Evolutionary conservation across 2,329 filamentous ascomycete genomes (phyloP).

Genomic region (Didymella arachidicola): DNA sequence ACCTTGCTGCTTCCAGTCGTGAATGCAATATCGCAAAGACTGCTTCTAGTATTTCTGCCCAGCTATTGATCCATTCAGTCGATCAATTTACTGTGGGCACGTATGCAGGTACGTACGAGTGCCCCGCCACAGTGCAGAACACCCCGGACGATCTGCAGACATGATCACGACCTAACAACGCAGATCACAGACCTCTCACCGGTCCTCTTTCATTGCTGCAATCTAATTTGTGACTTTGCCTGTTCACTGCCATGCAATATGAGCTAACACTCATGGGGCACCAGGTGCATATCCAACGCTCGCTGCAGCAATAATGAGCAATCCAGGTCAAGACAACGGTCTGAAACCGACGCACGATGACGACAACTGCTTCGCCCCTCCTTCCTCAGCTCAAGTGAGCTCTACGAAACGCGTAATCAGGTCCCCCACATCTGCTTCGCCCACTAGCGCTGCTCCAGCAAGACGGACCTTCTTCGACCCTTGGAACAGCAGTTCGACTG

Average conservation of each 20-base stretch:
- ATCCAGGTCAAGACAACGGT: constrained; percentile 10
- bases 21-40: background rate
- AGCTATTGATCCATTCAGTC: background rate
- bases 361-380: constrained; percentile 26
- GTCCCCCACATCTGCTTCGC: constrained; percentile 7
- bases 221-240: background rate
- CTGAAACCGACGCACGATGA: constrained; percentile 23
- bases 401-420: constrained; percentile 15
- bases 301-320: constrained; percentile 23
- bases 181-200: constrained; percentile 19
- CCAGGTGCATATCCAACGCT: constrained; percentile 8
- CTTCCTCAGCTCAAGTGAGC: constrained; percentile 22
- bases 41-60: background rate
- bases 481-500: constrained; percentile 77
- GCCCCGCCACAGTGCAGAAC: constrained; percentile 17
- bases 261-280: constrained; percentile 24
- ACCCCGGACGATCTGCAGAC: constrained; percentile 17
- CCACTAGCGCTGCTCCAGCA: constrained; percentile 14
- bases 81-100: constrained; percentile 1
- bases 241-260: constrained; percentile 17
- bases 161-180: constrained; percentile 8
- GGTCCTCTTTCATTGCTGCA: background rate
- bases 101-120: constrained; percentile 22
- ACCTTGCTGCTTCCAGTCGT: background rate
- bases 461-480: constrained; percentile 63